These are phyloP conservation scores for Mycena rebaudengoi DNA, from an alignment of 768 basidiomycete genomes.

Conservation along the genomic window DNA sequence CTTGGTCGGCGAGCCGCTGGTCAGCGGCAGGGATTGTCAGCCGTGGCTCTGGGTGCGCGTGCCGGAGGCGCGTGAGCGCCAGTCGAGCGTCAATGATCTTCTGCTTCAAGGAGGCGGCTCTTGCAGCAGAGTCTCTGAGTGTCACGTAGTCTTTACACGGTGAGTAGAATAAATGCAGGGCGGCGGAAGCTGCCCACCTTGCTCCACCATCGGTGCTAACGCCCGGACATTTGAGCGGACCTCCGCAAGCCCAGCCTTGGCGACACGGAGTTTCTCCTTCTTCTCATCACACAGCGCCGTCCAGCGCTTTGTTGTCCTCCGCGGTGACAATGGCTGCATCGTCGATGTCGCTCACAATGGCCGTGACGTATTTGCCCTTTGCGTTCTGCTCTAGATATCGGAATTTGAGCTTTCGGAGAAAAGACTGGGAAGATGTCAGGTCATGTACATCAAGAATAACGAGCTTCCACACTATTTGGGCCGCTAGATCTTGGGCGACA, in stretches of 20 bases:
- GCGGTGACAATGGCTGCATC: conserved; percentile 78
- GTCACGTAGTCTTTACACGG: conserved; percentile 62
- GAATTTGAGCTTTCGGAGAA: conserved; percentile 85
- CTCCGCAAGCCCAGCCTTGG: conserved; percentile 69
- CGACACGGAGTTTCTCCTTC: conserved; percentile 71
- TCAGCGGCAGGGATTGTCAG: conserved; percentile 81
- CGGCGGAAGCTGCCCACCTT: conserved; percentile 51
- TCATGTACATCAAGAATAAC: background rate
- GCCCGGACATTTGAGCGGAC: conserved; percentile 69
- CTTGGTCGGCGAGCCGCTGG: conserved; percentile 76
- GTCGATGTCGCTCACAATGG: conserved; percentile 84
- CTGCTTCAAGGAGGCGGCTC: conserved; percentile 69
- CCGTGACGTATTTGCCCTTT: conserved; percentile 87
- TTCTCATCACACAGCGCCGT: conserved; percentile 68
- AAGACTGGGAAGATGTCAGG: conserved; percentile 54
- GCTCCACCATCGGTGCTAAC: conserved; percentile 73
- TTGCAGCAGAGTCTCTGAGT: conserved; percentile 58
- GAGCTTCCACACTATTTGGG: conserved; percentile 61
- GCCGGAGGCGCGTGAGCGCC: conserved; percentile 79
- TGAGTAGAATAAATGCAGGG: background rate
- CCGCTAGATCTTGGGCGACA: conserved; percentile 64
- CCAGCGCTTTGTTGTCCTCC: conserved; percentile 79
- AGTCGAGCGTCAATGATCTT: conserved; percentile 87
- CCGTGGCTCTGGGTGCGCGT: conserved; percentile 82
- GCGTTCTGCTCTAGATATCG: conserved; percentile 92